Evolutionary conservation across 495 filamentous ascomycete species (phyloP), one percentile per base, ranked within the genome.

Genomic region (Trichoderma reesei): DNA sequence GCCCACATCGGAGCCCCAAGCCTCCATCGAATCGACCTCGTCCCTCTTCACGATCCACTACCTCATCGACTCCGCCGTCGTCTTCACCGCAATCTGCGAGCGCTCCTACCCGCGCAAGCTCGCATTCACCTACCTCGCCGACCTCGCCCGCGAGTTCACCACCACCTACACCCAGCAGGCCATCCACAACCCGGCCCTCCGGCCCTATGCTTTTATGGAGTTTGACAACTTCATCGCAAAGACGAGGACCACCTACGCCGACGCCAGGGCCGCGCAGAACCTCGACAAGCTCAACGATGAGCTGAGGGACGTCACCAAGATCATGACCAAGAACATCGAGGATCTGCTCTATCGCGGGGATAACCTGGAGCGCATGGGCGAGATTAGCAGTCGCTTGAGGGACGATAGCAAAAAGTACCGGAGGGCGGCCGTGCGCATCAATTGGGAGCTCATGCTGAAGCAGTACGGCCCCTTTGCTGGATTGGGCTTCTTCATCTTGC

Each of bases 261-360:
- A 98, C 72, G 86, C 86, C 63, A 89, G 95, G 64, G 94, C 95
- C 5, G 86, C 89, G 6, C 80, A 83, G 71, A 97, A 96, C 73
- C 81, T 97, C 48, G 90, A 91, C 72, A 90, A 90, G 70, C 76
- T 96, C 67, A 96, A 97, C 70, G 90, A 96, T 72, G 94, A 99
- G 80, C 83, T 99, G 51, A 86, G 91, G 70, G 94, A 98, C 82
- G 94, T 99, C 62, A 97, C 94, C 14, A 91, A 96, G 75, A 92
- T 98, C 67, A 99, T 99, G 94, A 98, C 94, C 39, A 99, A 98
- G 83, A 99, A 99, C 74, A 99, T 99, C 71, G 94, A 99, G 79
- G 94, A 99, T 73, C 75, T 99, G 72, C 74, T 99, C 64, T 99
- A 99, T 72, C 82, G 94, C 63, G 94, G 94, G 9, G 94, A 98